phyloP scores from a whole-genome alignment of 805 yeast genomes.

The Nakazawaea anatomiae region DNA sequence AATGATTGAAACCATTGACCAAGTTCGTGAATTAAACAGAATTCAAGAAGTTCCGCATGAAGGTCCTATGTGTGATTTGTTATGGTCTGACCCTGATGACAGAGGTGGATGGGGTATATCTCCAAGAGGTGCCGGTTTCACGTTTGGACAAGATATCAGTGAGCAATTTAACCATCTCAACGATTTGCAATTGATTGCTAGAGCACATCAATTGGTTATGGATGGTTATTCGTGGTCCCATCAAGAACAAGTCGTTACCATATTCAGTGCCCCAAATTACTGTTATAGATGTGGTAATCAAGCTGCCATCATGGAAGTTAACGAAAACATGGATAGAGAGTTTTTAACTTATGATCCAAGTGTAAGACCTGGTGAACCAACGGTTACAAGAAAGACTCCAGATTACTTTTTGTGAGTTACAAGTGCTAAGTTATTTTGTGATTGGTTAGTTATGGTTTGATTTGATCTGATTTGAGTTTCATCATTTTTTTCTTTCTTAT shows the following conservation, averaged over 20 bases:
- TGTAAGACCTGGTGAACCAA: constrained; percentile 96
- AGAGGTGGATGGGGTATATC: constrained; percentile 98
- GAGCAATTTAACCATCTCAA: constrained; percentile 92
- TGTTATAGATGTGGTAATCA: constrained; percentile 98
- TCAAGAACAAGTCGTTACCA: constrained; percentile 90
- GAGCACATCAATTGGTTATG: constrained; percentile 98
- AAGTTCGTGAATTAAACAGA: constrained; percentile 85
- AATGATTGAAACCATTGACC: constrained; percentile 89
- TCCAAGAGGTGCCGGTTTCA: constrained; percentile 98
- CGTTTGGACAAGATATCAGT: constrained; percentile 93
- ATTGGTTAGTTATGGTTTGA: too few relatives aligned
- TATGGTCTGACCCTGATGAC: constrained; percentile 98
- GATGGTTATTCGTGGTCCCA: constrained; percentile 95
- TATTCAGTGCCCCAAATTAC: constrained; percentile 92
- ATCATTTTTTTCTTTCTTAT: too few relatives aligned
- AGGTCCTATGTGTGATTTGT: constrained; percentile 94
- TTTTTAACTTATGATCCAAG: constrained; percentile 95
- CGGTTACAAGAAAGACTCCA: constrained; percentile 94
- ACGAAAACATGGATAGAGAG: constrained; percentile 86
- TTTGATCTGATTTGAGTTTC: too few relatives aligned
- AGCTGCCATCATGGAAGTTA: constrained; percentile 98
- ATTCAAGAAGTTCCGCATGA: constrained; percentile 96
- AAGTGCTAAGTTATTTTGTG: background rate
- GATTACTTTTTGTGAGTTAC: constrained; percentile 75
- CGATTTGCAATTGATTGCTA: constrained; percentile 76